Conservation (phyloP, 2,329 filamentous ascomycete genomes). For the Plectosphaerella plurivora region DNA sequence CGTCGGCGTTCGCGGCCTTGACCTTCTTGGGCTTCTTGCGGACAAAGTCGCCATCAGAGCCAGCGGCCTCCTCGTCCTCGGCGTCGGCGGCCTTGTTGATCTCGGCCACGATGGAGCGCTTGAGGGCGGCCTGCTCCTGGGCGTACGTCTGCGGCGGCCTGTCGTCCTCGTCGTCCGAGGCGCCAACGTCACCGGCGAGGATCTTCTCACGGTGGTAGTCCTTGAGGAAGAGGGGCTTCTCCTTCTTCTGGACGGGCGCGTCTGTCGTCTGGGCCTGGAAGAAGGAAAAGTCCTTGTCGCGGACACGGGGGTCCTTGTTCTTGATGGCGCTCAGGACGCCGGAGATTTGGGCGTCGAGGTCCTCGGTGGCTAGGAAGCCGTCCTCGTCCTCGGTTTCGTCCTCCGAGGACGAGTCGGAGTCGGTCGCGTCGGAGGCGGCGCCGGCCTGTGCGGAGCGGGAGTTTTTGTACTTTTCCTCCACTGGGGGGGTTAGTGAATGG, state of each 20-base stretch:
- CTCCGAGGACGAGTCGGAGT: constrained; percentile 61
- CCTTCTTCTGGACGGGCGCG: constrained; percentile 49
- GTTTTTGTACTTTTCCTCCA: constrained; percentile 79
- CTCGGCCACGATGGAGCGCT: constrained; percentile 71
- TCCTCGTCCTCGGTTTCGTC: constrained; percentile 88
- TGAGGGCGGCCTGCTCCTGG: constrained; percentile 82
- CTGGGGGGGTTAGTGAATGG: constrained; percentile 32
- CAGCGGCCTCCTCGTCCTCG: constrained; percentile 44
- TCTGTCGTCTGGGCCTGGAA: constrained; percentile 47
- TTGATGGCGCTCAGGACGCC: constrained; percentile 84
- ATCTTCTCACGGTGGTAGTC: constrained; percentile 93
- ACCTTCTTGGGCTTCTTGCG: constrained; percentile 53
- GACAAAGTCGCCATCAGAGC: constrained; percentile 62
- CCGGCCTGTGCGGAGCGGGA: constrained; percentile 21
- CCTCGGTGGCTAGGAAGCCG: constrained; percentile 79
- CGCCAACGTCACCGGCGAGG: constrained; percentile 64
- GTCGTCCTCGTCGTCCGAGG: constrained; percentile 53
- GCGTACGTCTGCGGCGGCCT: constrained; percentile 65
- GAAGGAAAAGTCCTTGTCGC: constrained; percentile 76
- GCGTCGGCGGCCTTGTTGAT: constrained; percentile 62
- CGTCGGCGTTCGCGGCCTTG: constrained; percentile 27
- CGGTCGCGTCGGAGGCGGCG: constrained; percentile 42
- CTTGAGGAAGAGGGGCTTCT: constrained; percentile 79
- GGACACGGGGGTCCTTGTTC: constrained; percentile 86
- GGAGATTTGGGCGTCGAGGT: constrained; percentile 80